Percentiles rank a stretch among this genome's conserved stretches.
These are phyloP conservation scores for Talaromyces sp. DNA, from an alignment of 2,329 filamentous ascomycete species.

Conservation along the genomic window DNA sequence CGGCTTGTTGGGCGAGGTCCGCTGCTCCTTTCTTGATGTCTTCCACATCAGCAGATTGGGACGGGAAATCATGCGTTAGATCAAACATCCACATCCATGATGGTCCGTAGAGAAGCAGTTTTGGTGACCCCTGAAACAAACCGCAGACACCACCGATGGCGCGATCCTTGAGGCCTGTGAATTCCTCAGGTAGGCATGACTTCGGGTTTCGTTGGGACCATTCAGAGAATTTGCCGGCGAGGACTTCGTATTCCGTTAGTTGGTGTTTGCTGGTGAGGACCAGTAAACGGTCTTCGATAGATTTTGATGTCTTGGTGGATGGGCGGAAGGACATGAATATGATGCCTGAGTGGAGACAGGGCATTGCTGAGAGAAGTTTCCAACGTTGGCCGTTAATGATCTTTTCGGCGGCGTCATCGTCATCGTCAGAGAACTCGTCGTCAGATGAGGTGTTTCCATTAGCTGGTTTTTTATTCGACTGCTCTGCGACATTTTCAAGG, in stretches of 20 bases:
- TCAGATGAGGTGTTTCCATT: slow-evolving; percentile 31
- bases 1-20: slow-evolving; percentile 17
- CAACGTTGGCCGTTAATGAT: slow-evolving; percentile 62
- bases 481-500: slow-evolving; percentile 50
- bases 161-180: slow-evolving; percentile 68
- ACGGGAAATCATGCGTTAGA: slow-evolving; percentile 62
- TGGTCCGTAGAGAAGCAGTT: slow-evolving; percentile 82
- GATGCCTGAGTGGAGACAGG: slow-evolving; percentile 61
- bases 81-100: slow-evolving; percentile 93
- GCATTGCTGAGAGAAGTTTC: slow-evolving; percentile 64
- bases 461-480: slow-evolving; percentile 26
- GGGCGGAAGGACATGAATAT: slow-evolving; percentile 64
- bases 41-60: slow-evolving; percentile 14
- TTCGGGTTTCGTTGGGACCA: slow-evolving; percentile 83
- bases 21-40: slow-evolving; percentile 12
- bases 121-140: slow-evolving; percentile 49
- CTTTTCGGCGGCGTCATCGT: slow-evolving; percentile 36
- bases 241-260: slow-evolving; percentile 72
- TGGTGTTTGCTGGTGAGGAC: slow-evolving; percentile 61
- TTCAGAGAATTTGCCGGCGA: slow-evolving; percentile 68
- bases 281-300: slow-evolving; percentile 48
- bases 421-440: slow-evolving; percentile 46
- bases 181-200: slow-evolving; percentile 67
- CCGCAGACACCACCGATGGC: slow-evolving; percentile 86
- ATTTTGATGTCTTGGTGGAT: slow-evolving; percentile 21